Evolutionary conservation across 345 rosid genomes (phyloP).

Genomic region (Cardamine resedifolia): DNA sequence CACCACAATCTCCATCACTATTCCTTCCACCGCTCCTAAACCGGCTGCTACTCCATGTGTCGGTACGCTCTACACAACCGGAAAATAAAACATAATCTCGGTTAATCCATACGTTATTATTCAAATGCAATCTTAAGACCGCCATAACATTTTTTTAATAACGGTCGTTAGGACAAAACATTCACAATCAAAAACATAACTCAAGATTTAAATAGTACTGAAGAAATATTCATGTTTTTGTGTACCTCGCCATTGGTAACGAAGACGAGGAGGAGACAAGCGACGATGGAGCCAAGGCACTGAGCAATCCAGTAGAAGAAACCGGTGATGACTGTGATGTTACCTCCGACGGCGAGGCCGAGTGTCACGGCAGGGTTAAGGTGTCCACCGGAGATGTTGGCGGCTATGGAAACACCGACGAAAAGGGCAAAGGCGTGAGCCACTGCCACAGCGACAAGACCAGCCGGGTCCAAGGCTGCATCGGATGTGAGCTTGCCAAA

Average conservation of each 20-base stretch:
- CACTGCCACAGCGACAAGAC: slow-evolving; percentile 79
- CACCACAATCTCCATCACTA: slow-evolving; percentile 74
- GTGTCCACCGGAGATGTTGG: slow-evolving; percentile 92
- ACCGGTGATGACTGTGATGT: slow-evolving; percentile 75
- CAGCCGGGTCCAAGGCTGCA: slow-evolving; percentile 72
- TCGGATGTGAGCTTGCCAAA: slow-evolving; percentile 72
- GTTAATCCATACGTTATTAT: too few species aligned
- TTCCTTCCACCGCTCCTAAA: slow-evolving; percentile 52
- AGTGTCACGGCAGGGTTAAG: slow-evolving; percentile 88
- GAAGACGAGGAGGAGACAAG: slow-evolving; percentile 73
- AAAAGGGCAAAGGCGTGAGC: slow-evolving; percentile 83
- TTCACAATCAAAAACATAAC: too few species aligned
- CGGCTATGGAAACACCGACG: slow-evolving; percentile 77
- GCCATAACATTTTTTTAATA: too few species aligned
- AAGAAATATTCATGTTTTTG: too few species aligned
- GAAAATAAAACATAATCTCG: too few species aligned
- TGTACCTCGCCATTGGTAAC: slow-evolving; percentile 58
- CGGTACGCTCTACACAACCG: slow-evolving; percentile 58
- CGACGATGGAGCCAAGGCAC: slow-evolving; percentile 76
- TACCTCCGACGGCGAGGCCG: slow-evolving; percentile 81
- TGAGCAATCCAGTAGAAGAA: slow-evolving; percentile 88
- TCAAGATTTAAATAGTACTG: too few species aligned
- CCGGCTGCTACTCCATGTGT: slow-evolving; percentile 75
- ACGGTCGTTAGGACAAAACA: too few species aligned
- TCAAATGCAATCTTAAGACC: too few species aligned